Conservation (phyloP, 169 alveolate genomes). For the Babesia caballi region DNA sequence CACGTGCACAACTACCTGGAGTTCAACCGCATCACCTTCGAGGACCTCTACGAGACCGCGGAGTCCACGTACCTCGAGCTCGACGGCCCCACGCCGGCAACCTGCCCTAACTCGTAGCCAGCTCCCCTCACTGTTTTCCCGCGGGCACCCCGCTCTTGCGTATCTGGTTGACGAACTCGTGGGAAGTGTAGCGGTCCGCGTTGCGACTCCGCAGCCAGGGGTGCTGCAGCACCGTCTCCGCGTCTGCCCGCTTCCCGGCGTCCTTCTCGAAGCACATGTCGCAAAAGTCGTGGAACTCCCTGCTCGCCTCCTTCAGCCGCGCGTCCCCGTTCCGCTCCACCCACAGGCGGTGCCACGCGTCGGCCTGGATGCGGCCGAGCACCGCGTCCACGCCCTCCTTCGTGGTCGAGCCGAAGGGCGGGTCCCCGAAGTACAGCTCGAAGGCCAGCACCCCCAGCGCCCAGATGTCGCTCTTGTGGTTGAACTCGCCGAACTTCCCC, state of each 20-base stretch:
- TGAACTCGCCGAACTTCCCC: conserved; percentile 73
- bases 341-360: conserved; percentile 62
- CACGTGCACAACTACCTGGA: conserved; percentile 76
- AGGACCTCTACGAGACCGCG: conserved; percentile 44
- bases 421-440: conserved; percentile 75
- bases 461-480: conserved; percentile 83
- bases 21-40: conserved; percentile 43
- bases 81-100: neutral
- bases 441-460: conserved; percentile 80
- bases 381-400: conserved; percentile 66
- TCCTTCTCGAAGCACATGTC: conserved; percentile 74
- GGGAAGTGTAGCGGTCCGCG: conserved; percentile 56
- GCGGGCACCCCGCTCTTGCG: neutral
- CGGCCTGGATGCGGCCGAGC: conserved; percentile 67
- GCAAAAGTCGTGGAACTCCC: conserved; percentile 65
- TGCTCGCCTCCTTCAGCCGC: conserved; percentile 53
- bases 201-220: conserved; percentile 72
- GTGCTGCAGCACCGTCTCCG: conserved; percentile 66
- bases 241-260: conserved; percentile 68
- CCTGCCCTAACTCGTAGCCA: neutral
- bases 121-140: too few relatives aligned
- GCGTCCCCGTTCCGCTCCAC: conserved; percentile 48
- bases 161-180: conserved; percentile 66
- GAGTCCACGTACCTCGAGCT: conserved; percentile 46
- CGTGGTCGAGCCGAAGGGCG: conserved; percentile 78